Evolutionary conservation across 2,329 filamentous ascomycete species (phyloP).

Genomic region (Escovopsis sp.): DNA sequence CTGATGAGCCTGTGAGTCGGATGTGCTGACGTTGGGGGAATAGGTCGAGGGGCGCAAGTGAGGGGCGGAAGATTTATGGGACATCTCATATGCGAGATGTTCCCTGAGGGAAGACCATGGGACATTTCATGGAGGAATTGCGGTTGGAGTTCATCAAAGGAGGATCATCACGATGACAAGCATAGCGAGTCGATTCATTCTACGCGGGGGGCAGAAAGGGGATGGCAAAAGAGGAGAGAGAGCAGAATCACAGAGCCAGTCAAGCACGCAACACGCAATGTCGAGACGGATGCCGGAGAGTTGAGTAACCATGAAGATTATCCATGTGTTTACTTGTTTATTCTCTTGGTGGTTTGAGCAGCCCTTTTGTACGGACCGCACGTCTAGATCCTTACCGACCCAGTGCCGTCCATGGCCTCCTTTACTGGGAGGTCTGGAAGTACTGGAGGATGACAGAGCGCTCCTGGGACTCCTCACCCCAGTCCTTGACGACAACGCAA

Average conservation of each 20-base stretch:
- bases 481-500: conserved; percentile 98
- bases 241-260: not conserved
- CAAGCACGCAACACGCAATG: not conserved
- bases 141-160: no score
- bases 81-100: no score
- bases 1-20: no score
- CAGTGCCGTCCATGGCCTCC: conserved; percentile 15
- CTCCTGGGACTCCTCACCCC: conserved; percentile 99
- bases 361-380: conserved; percentile 17
- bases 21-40: not conserved
- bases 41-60: conserved; percentile 6
- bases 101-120: not conserved
- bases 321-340: conserved; percentile 19
- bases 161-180: no score
- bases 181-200: no score
- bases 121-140: no score
- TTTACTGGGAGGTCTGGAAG: conserved; percentile 83
- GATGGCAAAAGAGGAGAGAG: not conserved
- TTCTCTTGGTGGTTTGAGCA: conserved; percentile 19
- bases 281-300: no score
- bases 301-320: conserved; percentile 1
- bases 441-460: conserved; percentile 98
- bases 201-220: no score
- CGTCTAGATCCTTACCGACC: conserved; percentile 25
- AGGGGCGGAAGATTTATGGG: not conserved